Percentiles rank a stretch among this genome's conserved stretches.
Evolutionary conservation across 495 filamentous ascomycete genomes (phyloP).

Genomic region (Immersiella caudata): DNA sequence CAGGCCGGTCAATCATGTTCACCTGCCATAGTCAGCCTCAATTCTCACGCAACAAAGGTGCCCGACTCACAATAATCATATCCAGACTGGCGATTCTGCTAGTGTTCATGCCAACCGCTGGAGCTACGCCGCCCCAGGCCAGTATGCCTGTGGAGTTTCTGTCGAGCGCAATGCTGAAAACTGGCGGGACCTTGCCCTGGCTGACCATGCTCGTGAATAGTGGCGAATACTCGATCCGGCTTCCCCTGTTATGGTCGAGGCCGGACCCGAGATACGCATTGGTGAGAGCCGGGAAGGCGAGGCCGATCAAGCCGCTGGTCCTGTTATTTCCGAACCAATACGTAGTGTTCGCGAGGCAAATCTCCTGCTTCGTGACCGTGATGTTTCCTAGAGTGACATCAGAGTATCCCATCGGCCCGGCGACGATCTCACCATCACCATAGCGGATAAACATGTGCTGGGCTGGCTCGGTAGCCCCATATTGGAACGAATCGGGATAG

Average conservation of each 20-base stretch:
- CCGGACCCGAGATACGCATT: constrained; percentile 43
- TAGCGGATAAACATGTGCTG: constrained; percentile 64
- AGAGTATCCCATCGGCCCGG: constrained; percentile 60
- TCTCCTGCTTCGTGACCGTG: constrained; percentile 55
- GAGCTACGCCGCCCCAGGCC: constrained; percentile 56
- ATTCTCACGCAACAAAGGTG: too few species aligned
- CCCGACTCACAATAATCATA: constrained; percentile 48
- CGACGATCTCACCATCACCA: constrained; percentile 58
- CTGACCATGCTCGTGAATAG: constrained; percentile 61
- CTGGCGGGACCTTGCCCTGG: constrained; percentile 53
- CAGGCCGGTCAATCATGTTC: constrained; percentile 31
- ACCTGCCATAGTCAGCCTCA: constrained; percentile 21
- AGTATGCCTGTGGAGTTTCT: constrained; percentile 48
- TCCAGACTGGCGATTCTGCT: constrained; percentile 37
- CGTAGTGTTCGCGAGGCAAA: constrained; percentile 40
- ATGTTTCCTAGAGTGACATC: constrained; percentile 59
- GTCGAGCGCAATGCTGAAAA: constrained; percentile 58
- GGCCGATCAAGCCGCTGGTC: constrained; percentile 61
- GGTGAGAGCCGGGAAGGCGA: constrained; percentile 62
- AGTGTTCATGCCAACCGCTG: constrained; percentile 35
- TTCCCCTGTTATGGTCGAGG: constrained; percentile 35
- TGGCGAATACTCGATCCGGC: constrained; percentile 53
- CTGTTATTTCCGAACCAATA: constrained; percentile 51
- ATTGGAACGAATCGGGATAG: constrained; percentile 29
- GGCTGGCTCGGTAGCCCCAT: constrained; percentile 33